These are phyloP conservation scores for Coriaria nepalensis DNA, from an alignment of 306 rosid genomes.

Conservation along the genomic window DNA sequence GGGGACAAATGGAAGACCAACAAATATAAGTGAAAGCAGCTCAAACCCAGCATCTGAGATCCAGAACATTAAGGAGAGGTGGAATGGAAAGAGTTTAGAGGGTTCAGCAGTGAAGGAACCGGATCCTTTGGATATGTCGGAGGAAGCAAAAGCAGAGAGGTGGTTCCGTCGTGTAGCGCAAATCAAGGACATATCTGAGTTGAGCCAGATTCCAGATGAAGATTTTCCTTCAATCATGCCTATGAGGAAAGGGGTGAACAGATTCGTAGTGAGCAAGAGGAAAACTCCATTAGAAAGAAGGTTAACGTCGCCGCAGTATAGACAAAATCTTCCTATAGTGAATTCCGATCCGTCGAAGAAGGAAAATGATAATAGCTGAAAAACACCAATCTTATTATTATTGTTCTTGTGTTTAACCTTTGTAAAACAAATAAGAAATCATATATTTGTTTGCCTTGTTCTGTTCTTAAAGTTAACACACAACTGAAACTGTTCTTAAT, in stretches of 20 bases:
- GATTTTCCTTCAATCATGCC: slow-evolving; percentile 99
- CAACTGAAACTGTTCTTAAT: too few relatives aligned
- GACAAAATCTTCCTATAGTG: slow-evolving; percentile 70
- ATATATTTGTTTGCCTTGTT: too few relatives aligned
- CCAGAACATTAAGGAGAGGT: slow-evolving; percentile 27
- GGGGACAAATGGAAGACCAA: slow-evolving; percentile 13
- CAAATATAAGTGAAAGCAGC: slow-evolving; percentile 24
- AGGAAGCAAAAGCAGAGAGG: slow-evolving; percentile 96
- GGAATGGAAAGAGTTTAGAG: slow-evolving; percentile 86
- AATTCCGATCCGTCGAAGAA: slow-evolving; percentile 57
- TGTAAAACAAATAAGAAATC: too few relatives aligned
- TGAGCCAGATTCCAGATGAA: slow-evolving; percentile 95
- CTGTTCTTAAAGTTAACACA: too few relatives aligned
- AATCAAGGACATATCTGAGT: slow-evolving; percentile 89
- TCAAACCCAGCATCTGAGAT: slow-evolving; percentile 22
- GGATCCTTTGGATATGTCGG: slow-evolving; percentile 93
- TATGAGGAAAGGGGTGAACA: slow-evolving; percentile 94
- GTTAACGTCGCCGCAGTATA: slow-evolving; percentile 81
- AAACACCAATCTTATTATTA: slow-evolving; percentile 1
- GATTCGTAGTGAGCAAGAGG: slow-evolving; percentile 97
- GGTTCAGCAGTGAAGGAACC: slow-evolving; percentile 93
- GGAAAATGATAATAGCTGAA: slow-evolving; percentile 47
- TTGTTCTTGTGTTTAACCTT: background rate
- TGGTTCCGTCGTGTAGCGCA: slow-evolving; percentile 96
- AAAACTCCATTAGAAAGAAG: slow-evolving; percentile 95